Base-by-base conservation (phyloP, 345 rosid genomes). In the Aquilaria malaccensis region DNA sequence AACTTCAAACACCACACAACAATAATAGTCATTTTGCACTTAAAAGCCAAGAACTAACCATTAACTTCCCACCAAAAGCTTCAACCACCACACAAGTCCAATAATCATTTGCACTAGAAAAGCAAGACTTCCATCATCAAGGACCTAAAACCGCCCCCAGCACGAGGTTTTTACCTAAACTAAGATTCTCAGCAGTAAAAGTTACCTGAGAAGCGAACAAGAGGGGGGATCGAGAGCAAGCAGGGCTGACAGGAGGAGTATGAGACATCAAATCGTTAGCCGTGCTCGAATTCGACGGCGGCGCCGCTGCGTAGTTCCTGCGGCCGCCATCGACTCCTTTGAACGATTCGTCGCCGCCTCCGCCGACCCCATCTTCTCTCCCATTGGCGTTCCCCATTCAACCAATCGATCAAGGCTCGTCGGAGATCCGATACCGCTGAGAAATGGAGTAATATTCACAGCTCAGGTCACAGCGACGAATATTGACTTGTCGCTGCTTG, bases 351-450 rank as follows among this genome's bases (percentile, higher is more conserved):
- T 52, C 73, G 53, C 30, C 30, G 68, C 46, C 29, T 33, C 60
- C 67, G 54, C 51, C 59, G 60, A 54, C 66, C 32, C 74, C 76
- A 13, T 70, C 84, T 65, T 79, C 93, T 72, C 83, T 83, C 11
- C 86, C 98, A 68, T 75, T 89, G 10, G 83, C 88, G 77, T 92
- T 92, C 15, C 98, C 95, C 98, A 92, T 92, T 62, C 33, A 32
- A 37, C 11, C 49, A 9, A 37, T 4, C 7, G 7, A 37, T 4
- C 43, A 37, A 9, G 5, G 43, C 7, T 5, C 43, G 43, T 3
- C 43, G 43, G 43, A 37, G 43, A 37, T 37, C 43, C 43, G 43
- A 37, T 37, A 37, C 43, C 43, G 7, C 43, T 22, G 22, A 22
- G 22, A 22, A 22, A 22, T 22, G 22, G 43, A 37, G 43, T 4